Base-by-base conservation (phyloP, 495 filamentous ascomycete genomes). In the Amniculicola lignicola region DNA sequence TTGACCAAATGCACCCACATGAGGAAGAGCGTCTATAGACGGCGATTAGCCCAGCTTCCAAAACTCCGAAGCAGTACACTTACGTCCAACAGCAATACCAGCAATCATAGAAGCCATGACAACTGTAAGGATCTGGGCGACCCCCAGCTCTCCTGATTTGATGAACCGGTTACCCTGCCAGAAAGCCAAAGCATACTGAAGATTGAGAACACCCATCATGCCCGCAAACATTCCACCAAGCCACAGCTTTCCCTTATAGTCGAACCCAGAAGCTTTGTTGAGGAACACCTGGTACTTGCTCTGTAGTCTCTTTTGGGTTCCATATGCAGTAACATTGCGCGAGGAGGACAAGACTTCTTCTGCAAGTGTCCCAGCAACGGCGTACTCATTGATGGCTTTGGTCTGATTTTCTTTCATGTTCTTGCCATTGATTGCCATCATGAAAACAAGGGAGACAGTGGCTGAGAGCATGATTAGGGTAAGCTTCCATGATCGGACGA, bases 261-360 rank as follows among this genome's bases (percentile, higher is more conserved):
- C 92, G 72, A 79, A 90, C 61, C 73, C 80, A 66, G 94, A 83
- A 22, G 90, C 93, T 29, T 78, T 72, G 44, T 63, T 70, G 29
- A 98, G 73, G 66, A 93, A 85, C 0, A 43, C 67, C 57, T 94
- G 87, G 67, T 96, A 97, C 72, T 92, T 84, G 59, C 77, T 78
- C 15, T 89, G 88, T 21, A 98, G 78, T 63, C 90, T 89, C 43
- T 89, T 84, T 70, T 98, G 90, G 0, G 90, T 96, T 54, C 86
- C 87, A 63, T 96, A 98, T 7, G 93, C 93, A 4, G 85, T 84
- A n/a, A 90, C 87, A 67, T 94, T 96, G 29, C 93, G 81, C 60
- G 96, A 86, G 6, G 90, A 95, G 64, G 87, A 92, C 66, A 98
- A 83, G 51, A 96, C 91, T 71, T 98, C 93, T 69, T 97, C 93